Evolutionary conservation across 768 basidiomycete genomes (phyloP), one percentile per base, ranked within the genome.

Genomic region (Ramaria sp.): DNA sequence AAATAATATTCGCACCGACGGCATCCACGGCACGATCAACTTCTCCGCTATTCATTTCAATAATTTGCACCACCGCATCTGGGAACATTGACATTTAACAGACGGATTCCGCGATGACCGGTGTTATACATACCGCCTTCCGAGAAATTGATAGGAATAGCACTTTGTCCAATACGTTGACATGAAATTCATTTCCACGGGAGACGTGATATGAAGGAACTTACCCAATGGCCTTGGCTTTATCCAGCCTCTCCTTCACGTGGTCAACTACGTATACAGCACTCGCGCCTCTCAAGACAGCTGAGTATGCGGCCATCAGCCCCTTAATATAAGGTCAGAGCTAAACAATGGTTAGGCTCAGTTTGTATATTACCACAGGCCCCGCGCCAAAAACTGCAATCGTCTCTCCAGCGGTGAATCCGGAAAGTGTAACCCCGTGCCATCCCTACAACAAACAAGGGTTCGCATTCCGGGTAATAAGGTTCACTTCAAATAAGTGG

Each of bases 281-380:
- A 1, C 50, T 56, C 0, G 78, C 77, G 32, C 78, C 78, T 27
- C 76, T 73, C 1, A 79, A 62, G 5, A 70, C 60, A 1, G 78
- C 78, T 36, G 76, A 77, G 59, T 79, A 79, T 0, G 77, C 78
- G 1, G 78, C 77, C 78, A 79, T 79, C 34, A 79, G 71, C 1
- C 78, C 78, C 53, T 55, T 8, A 10, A 52, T 5, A 28, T 16
- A 16, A 27, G 20, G n/a, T 18, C 47, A 28, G 44, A 39, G 25
- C 39, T 13, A 76, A 74, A 9, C 74, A 75, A 7, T 74, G 8
- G 18, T 28, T 6, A 56, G 24, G 9, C 43, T 24, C 51, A 7
- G 32, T 48, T 10, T n/a, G 39, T 24, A 39, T 15, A 8, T 42
- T 56, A 56, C 48, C 44, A 55, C 53, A n/a, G 50, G 47, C 12